A percentile compares a stretch with the other conserved stretches of the same genome.
phyloP scores from a whole-genome alignment of 2,329 filamentous ascomycete genomes.

The Diaporthe ampelina region DNA sequence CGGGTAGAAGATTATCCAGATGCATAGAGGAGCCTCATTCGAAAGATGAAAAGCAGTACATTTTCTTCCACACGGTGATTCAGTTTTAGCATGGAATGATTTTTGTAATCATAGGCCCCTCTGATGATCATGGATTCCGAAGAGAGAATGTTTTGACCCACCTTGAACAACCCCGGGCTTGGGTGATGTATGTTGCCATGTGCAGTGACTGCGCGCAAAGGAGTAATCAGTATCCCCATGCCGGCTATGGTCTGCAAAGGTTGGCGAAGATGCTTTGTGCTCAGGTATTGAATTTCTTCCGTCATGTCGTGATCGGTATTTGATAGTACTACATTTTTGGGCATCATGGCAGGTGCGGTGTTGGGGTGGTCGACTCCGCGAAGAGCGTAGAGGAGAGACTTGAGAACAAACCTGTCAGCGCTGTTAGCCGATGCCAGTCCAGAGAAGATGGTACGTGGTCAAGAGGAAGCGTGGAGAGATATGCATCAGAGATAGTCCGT shows the following conservation, averaged over 20 bases:
- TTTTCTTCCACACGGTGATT: constrained; percentile 76
- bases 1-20: constrained; percentile 44
- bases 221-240: constrained; percentile 35
- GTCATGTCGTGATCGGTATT: constrained; percentile 56
- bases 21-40: constrained; percentile 69
- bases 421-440: constrained; percentile 44
- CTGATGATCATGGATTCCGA: constrained; percentile 42
- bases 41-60: constrained; percentile 88
- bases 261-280: constrained; percentile 18
- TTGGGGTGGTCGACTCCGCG: background rate
- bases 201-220: background rate
- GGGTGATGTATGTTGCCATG: background rate
- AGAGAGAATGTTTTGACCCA: constrained; percentile 49
- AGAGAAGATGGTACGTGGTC: constrained; percentile 5
- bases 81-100: constrained; percentile 84
- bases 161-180: background rate
- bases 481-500: constrained; percentile 60
- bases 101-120: constrained; percentile 74
- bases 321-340: constrained; percentile 59
- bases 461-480: constrained; percentile 24
- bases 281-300: constrained; percentile 46
- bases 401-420: constrained; percentile 35
- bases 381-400: constrained; percentile 35
- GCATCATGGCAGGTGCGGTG: constrained; percentile 54
- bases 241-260: background rate